Evolutionary conservation across 441 rosid species (phyloP), one percentile per base, ranked within the genome.

Genomic region (Gossypium gossypioides): DNA sequence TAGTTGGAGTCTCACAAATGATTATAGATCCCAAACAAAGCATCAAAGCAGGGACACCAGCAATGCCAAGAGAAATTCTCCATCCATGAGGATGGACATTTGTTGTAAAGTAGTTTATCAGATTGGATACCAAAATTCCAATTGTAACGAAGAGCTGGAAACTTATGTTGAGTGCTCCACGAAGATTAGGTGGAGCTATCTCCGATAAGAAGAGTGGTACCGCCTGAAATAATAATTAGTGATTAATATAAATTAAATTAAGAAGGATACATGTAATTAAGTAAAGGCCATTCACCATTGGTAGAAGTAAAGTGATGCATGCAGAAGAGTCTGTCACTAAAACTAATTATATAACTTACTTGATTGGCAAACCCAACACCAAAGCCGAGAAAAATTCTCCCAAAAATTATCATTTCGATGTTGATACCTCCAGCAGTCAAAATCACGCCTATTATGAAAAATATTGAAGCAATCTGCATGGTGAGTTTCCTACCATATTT

Each of bases 141-240:
- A 86, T 83, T 6, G 92, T 88, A 18, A 89, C 69, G 73, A 88
- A 86, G 27, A 89, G 86, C 68, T 89, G 91, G 83, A 89, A 89
- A 51, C 75, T 71, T 40, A 87, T 86, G 84, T 86, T 89, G 13
- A 87, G 86, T 3, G 88, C 88, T 58, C 92, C 90, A n/a, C 94
- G 83, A 40, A 84, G 71, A 42, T 58, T 85, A 0, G 89, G 73
- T 4, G 90, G 90, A 55, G 91, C 94, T 52, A 87, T 68, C 82
- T 87, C 91, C 8, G 90, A 87, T 29, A 89, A 81, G 80, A 85
- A 89, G 16, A 89, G 76, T 0, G 93, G 93, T 0, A 86, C 90
- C 0, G 94, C 89, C 89, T 88, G 77, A 54, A 76, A 58, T 12
- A 8, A 12, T 9, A 15, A 37, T 37, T 7, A 37, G 42, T 37